Evolutionary conservation across 345 rosid genomes (phyloP), one percentile per base, ranked within the genome.

Genomic region (Eutrema yunnanense): DNA sequence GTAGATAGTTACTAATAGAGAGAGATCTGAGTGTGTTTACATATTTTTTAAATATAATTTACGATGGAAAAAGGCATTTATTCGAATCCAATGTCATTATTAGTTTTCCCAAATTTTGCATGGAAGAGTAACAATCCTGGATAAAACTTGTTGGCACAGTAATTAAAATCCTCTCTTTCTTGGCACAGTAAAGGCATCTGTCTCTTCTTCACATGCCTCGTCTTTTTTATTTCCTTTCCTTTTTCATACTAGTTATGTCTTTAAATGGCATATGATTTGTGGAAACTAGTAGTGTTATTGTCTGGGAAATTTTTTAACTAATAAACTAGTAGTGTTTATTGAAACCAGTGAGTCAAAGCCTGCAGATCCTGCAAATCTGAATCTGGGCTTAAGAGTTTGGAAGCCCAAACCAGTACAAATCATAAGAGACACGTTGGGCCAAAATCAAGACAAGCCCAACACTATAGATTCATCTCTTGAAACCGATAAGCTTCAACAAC

Each of bases 11-110:
- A 67, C 30, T 43, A 42, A 67, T 11, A 67, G 41, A 74, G 70
- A 67, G 41, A 74, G 70, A 69, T 76, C 70, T 76, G 75, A 52
- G 37, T 49, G 1, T 57, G 37, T 50, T 1, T 57, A 6, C 34
- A 4, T 55, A 19, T 40, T 9, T 60, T 38, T 38, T 22, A 42
- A 34, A 41, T 61, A 40, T 43, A 32, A 13, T 42, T 71, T n/a
- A 4, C 10, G 6, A 46, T 6, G 44, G 16, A 57, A 40, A 66
- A 66, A 60, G n/a, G 27, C 7, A 9, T 36, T 22, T 26, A 33
- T 40, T 38, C 47, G 73, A 51, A 67, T 74, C 77, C 72, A 57
- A 56, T 65, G 72, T 65, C 65, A 65, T 67, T 13, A 70, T 63
- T 70, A 19, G 53, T 52, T 59, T 65, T 26, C 53, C 16, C 2